Evolutionary conservation across 371 early-diverging fungal species (phyloP).

Genomic region (Catenaria anguillulae): DNA sequence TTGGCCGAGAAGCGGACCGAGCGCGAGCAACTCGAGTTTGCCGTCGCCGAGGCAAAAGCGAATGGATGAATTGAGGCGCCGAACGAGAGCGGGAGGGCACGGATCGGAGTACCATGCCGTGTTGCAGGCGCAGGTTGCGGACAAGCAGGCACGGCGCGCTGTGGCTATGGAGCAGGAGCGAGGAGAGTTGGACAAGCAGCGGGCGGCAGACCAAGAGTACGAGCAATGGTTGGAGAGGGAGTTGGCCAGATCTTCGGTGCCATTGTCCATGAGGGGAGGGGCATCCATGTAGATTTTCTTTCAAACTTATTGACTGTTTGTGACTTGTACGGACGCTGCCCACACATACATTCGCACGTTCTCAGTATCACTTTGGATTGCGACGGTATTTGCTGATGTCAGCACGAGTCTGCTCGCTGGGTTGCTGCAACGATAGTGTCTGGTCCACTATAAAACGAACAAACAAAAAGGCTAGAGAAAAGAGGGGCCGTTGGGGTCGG

Average conservation of each 20-base stretch:
- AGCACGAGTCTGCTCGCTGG: no score
- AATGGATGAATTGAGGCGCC: constrained; percentile 15
- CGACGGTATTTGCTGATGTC: no score
- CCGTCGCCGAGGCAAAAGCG: constrained; percentile 10
- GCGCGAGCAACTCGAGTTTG: background rate
- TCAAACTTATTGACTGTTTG: no score
- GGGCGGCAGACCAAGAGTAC: background rate
- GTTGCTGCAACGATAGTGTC: no score
- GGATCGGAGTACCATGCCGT: constrained; percentile 9
- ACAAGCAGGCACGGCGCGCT: background rate
- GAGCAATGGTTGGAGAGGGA: background rate
- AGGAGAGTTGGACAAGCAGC: background rate
- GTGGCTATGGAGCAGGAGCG: background rate
- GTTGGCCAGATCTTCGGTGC: background rate
- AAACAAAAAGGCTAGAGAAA: no score
- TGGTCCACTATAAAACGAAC: no score
- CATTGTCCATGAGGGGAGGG: background rate
- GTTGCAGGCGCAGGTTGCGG: constrained; percentile 13
- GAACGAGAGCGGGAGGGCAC: constrained; percentile 15
- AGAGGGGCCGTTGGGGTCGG: no score
- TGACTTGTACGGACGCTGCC: no score
- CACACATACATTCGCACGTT: no score
- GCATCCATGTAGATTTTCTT: no score
- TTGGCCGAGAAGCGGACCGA: background rate
- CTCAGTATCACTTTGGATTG: no score